Evolutionary conservation across 2,329 filamentous ascomycete genomes (phyloP).

Genomic region (Mycocentrospora acerina): DNA sequence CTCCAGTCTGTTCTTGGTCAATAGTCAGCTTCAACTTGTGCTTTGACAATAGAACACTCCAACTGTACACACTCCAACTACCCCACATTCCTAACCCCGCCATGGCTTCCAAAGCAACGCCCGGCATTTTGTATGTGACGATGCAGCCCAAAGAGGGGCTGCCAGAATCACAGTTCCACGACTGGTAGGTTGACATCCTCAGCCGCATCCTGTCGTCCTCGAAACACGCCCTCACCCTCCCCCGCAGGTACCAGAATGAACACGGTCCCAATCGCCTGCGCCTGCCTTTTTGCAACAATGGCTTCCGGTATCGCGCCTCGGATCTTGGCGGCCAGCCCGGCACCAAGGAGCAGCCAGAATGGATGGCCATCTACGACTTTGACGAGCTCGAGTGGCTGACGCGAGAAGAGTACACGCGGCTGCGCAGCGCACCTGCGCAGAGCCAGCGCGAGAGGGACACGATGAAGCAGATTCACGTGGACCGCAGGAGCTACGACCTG

Average conservation of each 20-base stretch:
- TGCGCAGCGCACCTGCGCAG: conserved; percentile 61
- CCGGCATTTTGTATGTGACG: conserved; percentile 78
- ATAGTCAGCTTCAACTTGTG: too few relatives aligned
- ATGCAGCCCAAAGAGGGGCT: conserved; percentile 75
- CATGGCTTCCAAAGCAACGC: conserved; percentile 51
- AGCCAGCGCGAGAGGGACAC: conserved; percentile 61
- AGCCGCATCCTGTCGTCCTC: conserved; percentile 23
- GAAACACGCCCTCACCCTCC: conserved; percentile 11
- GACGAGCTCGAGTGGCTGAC: conserved; percentile 71
- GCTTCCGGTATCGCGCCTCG: conserved; percentile 73
- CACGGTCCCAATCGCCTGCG: conserved; percentile 81
- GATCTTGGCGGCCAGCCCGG: conserved; percentile 50
- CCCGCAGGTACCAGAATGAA: conserved; percentile 74
- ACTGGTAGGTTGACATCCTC: conserved; percentile 48
- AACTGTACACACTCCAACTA: too few relatives aligned
- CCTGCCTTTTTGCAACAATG: conserved; percentile 72
- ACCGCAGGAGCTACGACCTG: conserved; percentile 70
- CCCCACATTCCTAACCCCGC: conserved; percentile 1
- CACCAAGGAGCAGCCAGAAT: conserved; percentile 59
- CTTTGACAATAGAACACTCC: too few relatives aligned
- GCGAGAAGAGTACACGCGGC: conserved; percentile 66
- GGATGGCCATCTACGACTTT: conserved; percentile 81
- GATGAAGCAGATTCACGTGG: conserved; percentile 67
- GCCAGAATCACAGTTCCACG: conserved; percentile 72
- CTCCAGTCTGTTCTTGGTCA: too few relatives aligned